phyloP scores from a whole-genome alignment of 208 protist species.

The Leishmania major region DNA sequence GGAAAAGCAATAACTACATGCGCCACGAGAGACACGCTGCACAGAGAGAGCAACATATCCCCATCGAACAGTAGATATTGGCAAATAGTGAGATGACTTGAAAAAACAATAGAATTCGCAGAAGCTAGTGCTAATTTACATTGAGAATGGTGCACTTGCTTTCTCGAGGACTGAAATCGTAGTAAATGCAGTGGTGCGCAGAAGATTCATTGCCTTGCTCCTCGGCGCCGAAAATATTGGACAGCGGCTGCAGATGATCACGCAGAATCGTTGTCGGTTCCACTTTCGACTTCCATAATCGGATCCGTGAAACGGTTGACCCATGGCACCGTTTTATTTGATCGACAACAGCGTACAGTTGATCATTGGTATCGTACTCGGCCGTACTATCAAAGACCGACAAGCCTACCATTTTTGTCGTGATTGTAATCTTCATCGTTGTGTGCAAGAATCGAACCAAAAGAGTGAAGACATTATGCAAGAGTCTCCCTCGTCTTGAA shows the following conservation, averaged over 20 bases:
- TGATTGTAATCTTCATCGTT: slow-evolving; percentile 20
- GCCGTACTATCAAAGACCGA: slow-evolving; percentile 64
- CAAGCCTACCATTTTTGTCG: slow-evolving; percentile 74
- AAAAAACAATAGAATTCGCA: neutral
- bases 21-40: neutral
- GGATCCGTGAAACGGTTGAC: slow-evolving; percentile 40
- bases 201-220: slow-evolving; percentile 4
- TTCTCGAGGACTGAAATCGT: slow-evolving; percentile 62
- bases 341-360: slow-evolving; percentile 50
- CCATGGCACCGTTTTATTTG: slow-evolving; percentile 64
- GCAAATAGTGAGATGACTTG: neutral
- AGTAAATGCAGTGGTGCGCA: slow-evolving; percentile 41
- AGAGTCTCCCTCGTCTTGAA: neutral
- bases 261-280: slow-evolving; percentile 69
- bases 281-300: slow-evolving; percentile 71
- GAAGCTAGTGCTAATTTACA: slow-evolving; percentile 16
- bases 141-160: slow-evolving; percentile 44
- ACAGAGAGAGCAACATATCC: neutral
- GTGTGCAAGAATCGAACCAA: neutral
- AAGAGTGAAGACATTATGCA: neutral
- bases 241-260: slow-evolving; percentile 47
- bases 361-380: slow-evolving; percentile 25
- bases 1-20: neutral
- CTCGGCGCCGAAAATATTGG: slow-evolving; percentile 39
- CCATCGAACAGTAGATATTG: neutral